Evolutionary conservation across 1,284 basidiomycete genomes (phyloP).

Genomic region (Boletus sp.): DNA sequence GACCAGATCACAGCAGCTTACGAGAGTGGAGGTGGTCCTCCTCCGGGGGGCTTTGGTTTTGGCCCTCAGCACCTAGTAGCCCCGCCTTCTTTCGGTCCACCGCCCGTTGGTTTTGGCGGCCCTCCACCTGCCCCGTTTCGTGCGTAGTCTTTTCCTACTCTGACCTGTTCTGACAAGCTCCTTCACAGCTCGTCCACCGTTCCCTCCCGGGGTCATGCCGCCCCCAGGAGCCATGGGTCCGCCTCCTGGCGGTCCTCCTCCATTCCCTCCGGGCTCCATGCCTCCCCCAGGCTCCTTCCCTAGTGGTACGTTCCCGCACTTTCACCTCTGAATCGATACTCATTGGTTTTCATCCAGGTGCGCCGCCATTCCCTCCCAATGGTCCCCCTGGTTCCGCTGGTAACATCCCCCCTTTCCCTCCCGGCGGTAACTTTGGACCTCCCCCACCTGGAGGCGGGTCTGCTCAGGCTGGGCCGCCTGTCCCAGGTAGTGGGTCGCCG

Average conservation of each 20-base stretch:
- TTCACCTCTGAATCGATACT: not conserved
- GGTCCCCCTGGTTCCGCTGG: constrained; percentile 39
- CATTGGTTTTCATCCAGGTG: constrained; percentile 31
- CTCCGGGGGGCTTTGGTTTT: constrained; percentile 79
- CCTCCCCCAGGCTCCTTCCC: constrained; percentile 42
- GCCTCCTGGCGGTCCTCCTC: constrained; percentile 51
- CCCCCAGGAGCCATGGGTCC: constrained; percentile 51
- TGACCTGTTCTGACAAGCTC: not conserved
- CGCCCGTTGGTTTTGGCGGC: constrained; percentile 52
- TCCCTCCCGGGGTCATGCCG: constrained; percentile 58
- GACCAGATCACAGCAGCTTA: constrained; percentile 94
- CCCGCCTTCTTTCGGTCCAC: constrained; percentile 36
- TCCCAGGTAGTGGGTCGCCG: constrained; percentile 21
- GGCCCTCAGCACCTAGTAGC: constrained; percentile 66
- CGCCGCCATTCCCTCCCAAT: constrained; percentile 63
- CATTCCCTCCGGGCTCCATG: constrained; percentile 38
- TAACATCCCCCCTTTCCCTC: constrained; percentile 46
- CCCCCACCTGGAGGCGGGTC: constrained; percentile 34
- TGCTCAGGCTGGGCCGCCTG: constrained; percentile 29
- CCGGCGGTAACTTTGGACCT: constrained; percentile 40
- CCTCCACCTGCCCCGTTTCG: constrained; percentile 28
- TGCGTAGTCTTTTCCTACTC: constrained; percentile 4
- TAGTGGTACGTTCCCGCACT: constrained; percentile 35
- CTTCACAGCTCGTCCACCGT: constrained; percentile 58
- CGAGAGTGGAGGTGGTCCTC: constrained; percentile 80